phyloP scores from a whole-genome alignment of 2,329 filamentous ascomycete genomes.

The Pseudogymnoascus destructans region DNA sequence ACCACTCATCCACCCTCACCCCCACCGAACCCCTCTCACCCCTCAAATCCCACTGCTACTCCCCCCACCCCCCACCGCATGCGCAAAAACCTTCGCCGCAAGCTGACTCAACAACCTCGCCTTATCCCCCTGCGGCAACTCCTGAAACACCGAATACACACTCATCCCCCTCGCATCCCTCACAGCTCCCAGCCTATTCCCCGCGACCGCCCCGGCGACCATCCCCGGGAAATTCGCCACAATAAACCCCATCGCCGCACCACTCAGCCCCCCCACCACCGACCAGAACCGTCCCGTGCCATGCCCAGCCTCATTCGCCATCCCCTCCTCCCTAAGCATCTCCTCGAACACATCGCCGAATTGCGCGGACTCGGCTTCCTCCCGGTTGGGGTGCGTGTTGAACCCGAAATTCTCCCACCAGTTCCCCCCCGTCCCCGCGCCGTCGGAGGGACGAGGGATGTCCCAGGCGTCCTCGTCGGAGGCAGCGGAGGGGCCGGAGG shows the following conservation, averaged over 20 bases:
- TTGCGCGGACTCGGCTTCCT: slow-evolving; percentile 58
- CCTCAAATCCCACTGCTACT: background rate
- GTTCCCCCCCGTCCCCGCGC: slow-evolving; percentile 27
- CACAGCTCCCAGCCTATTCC: slow-evolving; percentile 81
- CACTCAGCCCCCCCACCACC: slow-evolving; percentile 71
- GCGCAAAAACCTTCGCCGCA: slow-evolving; percentile 75
- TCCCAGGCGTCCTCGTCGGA: slow-evolving; percentile 32
- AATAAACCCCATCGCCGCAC: slow-evolving; percentile 87
- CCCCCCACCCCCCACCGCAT: slow-evolving; percentile 44
- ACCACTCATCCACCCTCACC: background rate
- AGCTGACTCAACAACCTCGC: slow-evolving; percentile 70
- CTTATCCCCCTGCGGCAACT: slow-evolving; percentile 72
- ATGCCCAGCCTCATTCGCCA: slow-evolving; percentile 56
- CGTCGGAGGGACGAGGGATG: slow-evolving; percentile 19
- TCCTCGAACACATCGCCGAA: slow-evolving; percentile 83
- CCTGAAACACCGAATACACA: slow-evolving; percentile 78
- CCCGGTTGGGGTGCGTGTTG: slow-evolving; percentile 35
- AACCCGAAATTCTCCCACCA: slow-evolving; percentile 66
- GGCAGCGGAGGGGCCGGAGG: slow-evolving; percentile 30
- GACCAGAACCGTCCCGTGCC: slow-evolving; percentile 73
- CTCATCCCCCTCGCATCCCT: slow-evolving; percentile 88
- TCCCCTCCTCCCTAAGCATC: slow-evolving; percentile 75
- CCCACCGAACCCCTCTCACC: background rate
- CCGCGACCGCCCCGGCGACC: slow-evolving; percentile 80
- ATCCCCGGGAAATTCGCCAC: slow-evolving; percentile 83